Conservation (phyloP, 306 rosid genomes). For the Senna siamea region DNA sequence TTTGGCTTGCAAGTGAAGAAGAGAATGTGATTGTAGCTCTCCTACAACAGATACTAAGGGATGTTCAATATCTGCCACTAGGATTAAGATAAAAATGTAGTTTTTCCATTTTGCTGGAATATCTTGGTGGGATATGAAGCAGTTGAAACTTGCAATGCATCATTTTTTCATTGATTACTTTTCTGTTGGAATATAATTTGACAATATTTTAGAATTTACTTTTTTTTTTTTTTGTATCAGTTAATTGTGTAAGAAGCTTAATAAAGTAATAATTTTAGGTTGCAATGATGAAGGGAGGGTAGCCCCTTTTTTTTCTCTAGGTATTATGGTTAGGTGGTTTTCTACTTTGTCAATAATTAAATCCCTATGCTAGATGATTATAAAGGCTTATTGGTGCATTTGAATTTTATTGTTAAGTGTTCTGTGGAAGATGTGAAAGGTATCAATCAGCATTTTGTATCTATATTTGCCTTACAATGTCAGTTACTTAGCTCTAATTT, state of each 20-base stretch:
- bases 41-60: constrained; percentile 75
- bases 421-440: too few species aligned
- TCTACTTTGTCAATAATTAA: neutral
- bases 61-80: constrained; percentile 90
- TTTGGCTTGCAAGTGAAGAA: constrained; percentile 80
- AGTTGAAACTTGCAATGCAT: constrained; percentile 76
- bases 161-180: constrained; percentile 93
- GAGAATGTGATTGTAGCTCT: constrained; percentile 91
- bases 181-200: constrained; percentile 67
- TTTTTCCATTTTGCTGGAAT: constrained; percentile 45
- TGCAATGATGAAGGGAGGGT: constrained; percentile 20
- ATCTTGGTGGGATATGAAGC: constrained; percentile 74
- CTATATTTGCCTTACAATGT: too few species aligned
- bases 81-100: constrained; percentile 79
- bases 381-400: neutral
- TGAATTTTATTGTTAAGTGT: too few species aligned
- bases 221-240: constrained; percentile 39
- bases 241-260: constrained; percentile 31
- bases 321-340: neutral
- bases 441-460: too few species aligned
- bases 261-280: constrained; percentile 41
- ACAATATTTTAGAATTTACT: constrained; percentile 49
- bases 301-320: neutral
- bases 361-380: neutral
- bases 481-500: too few species aligned